Percentiles rank a stretch among this genome's conserved stretches.
phyloP scores from a whole-genome alignment of 768 basidiomycete species.

The Calvatia gigantea region DNA sequence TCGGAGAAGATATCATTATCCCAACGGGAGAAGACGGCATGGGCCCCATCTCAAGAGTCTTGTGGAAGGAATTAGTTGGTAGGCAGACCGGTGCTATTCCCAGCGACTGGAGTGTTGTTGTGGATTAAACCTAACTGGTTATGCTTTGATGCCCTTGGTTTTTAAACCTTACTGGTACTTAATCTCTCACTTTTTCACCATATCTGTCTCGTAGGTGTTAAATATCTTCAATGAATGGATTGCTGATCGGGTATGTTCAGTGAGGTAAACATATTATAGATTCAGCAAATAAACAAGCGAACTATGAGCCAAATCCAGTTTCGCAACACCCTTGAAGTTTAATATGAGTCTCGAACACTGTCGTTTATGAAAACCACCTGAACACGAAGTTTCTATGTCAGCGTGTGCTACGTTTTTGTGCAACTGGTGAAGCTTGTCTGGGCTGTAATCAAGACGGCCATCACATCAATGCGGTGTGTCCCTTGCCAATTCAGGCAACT shows the following conservation, averaged over 20 bases:
- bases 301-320: neutral
- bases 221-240: neutral
- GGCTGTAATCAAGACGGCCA: neutral
- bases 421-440: neutral
- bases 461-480: neutral
- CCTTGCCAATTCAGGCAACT: neutral
- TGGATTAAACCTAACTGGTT: conserved; percentile 17
- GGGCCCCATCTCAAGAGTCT: conserved; percentile 72
- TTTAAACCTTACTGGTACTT: neutral
- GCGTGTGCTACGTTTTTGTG: neutral
- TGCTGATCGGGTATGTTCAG: neutral
- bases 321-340: neutral
- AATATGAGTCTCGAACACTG: neutral
- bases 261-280: neutral
- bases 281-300: neutral
- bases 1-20: conserved; percentile 58
- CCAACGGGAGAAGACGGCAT: conserved; percentile 70
- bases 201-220: neutral
- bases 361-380: neutral
- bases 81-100: conserved; percentile 76
- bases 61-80: conserved; percentile 72
- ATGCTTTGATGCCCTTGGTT: neutral
- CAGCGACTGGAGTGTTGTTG: conserved; percentile 74
- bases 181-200: neutral
- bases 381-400: neutral